phyloP scores from a whole-genome alignment of 2,329 filamentous ascomycete species.

The Trichoderma aggressivum region DNA sequence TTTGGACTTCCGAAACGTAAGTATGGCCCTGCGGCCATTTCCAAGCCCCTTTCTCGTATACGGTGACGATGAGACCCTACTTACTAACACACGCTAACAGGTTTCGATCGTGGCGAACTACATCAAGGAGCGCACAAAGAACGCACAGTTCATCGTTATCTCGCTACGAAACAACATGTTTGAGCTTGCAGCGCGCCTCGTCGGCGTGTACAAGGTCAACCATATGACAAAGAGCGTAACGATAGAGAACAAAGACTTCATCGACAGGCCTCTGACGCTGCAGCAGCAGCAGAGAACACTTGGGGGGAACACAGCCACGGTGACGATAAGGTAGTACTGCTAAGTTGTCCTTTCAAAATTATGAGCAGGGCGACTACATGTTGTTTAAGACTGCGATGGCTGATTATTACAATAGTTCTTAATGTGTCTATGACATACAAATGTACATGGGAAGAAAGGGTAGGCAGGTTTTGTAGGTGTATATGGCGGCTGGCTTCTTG shows the following conservation, averaged over 20 bases:
- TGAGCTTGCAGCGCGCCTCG: constrained; percentile 88
- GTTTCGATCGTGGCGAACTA: constrained; percentile 97
- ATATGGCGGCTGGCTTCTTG: neutral
- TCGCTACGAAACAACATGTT: constrained; percentile 99
- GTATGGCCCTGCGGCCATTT: constrained; percentile 35
- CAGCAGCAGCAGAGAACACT: constrained; percentile 31
- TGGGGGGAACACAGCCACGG: constrained; percentile 31
- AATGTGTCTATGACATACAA: constrained; percentile 11
- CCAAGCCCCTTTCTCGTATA: constrained; percentile 8
- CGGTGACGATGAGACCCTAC: constrained; percentile 23
- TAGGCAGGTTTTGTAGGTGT: neutral
- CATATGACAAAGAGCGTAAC: constrained; percentile 96
- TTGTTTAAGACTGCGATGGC: neutral
- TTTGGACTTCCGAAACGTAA: constrained; percentile 94
- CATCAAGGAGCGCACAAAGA: constrained; percentile 98
- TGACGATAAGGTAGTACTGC: constrained; percentile 33
- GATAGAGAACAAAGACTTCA: constrained; percentile 81
- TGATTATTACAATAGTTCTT: neutral
- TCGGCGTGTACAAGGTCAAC: constrained; percentile 99
- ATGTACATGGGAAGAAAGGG: neutral
- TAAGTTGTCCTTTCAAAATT: neutral
- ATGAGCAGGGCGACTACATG: neutral
- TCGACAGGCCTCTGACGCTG: constrained; percentile 40
- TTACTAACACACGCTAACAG: constrained; percentile 41
- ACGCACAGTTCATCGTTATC: constrained; percentile 98